phyloP scores from a whole-genome alignment of 106 monocot species.

The Acorus gramineus region DNA sequence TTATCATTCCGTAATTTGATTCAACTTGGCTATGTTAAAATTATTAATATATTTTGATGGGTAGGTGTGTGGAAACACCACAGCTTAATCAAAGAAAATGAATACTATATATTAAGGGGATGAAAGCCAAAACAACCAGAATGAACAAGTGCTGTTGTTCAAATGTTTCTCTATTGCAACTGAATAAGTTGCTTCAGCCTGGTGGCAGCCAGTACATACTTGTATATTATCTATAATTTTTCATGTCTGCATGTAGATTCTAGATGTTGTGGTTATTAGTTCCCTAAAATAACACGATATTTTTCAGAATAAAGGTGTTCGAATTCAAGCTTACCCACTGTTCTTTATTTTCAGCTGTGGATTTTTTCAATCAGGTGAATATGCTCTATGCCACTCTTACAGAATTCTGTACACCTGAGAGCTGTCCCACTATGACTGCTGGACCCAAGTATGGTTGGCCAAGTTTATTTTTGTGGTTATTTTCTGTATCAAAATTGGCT shows the following conservation, averaged over 20 bases:
- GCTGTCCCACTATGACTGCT: constrained; percentile 96
- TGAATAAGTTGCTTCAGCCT: not conserved
- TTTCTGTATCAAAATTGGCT: too few relatives aligned
- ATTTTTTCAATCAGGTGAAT: constrained; percentile 99
- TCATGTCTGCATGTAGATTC: not conserved
- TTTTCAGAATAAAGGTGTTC: too few relatives aligned
- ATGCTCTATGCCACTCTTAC: constrained; percentile 91
- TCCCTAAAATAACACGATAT: too few relatives aligned
- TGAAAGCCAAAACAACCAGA: too few relatives aligned
- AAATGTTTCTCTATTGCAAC: not conserved
- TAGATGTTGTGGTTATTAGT: too few relatives aligned
- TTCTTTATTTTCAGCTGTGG: constrained; percentile 69
- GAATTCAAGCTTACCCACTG: not conserved
- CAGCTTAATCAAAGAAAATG: too few relatives aligned
- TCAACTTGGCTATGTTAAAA: too few relatives aligned
- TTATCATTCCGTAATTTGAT: not conserved
- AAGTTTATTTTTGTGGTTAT: not conserved
- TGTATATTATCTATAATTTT: constrained; percentile 6
- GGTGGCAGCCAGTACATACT: not conserved
- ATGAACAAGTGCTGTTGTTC: not conserved
- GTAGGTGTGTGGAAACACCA: too few relatives aligned
- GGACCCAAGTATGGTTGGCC: constrained; percentile 71
- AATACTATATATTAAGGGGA: too few relatives aligned
- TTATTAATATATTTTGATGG: too few relatives aligned
- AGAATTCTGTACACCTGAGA: constrained; percentile 95